Evolutionary conservation across 148 eudicot genomes (phyloP).

Genomic region (Amaranthus palmeri): DNA sequence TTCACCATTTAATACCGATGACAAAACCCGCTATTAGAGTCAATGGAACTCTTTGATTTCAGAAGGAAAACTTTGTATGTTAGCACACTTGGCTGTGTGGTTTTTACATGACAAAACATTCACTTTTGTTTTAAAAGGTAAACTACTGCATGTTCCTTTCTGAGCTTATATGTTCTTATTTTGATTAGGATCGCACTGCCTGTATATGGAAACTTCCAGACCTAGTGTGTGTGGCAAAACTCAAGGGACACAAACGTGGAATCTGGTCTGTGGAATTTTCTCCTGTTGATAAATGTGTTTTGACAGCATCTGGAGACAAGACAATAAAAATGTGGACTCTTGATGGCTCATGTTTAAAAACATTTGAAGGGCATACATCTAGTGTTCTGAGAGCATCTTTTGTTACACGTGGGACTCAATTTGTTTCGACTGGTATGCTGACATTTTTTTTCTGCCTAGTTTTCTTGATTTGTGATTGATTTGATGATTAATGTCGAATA

Average conservation of each 20-base stretch:
- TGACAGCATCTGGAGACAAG: constrained; percentile 95
- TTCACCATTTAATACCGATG: no score
- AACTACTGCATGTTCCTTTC: constrained; percentile 5
- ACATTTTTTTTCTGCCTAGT: constrained; percentile 11
- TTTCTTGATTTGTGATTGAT: background rate
- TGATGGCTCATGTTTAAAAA: constrained; percentile 87
- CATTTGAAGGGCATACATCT: constrained; percentile 96
- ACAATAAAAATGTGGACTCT: constrained; percentile 91
- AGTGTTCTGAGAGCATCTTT: constrained; percentile 86
- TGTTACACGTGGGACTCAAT: constrained; percentile 72
- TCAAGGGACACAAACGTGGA: constrained; percentile 92
- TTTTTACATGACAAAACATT: background rate
- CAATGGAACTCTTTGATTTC: constrained; percentile 4
- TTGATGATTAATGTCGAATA: constrained; percentile 3
- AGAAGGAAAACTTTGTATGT: background rate
- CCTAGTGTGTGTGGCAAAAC: constrained; percentile 54
- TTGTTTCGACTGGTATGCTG: constrained; percentile 82
- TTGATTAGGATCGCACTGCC: constrained; percentile 85
- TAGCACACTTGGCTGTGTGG: background rate
- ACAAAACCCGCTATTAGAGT: background rate
- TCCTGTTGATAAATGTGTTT: constrained; percentile 87
- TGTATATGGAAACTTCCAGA: constrained; percentile 90
- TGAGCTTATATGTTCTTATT: constrained; percentile 7
- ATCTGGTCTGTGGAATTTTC: constrained; percentile 97
- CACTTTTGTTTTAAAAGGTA: background rate